These are phyloP conservation scores for Pestalotiopsis fici DNA, from an alignment of 2,329 filamentous ascomycete species.

Conservation along the genomic window DNA sequence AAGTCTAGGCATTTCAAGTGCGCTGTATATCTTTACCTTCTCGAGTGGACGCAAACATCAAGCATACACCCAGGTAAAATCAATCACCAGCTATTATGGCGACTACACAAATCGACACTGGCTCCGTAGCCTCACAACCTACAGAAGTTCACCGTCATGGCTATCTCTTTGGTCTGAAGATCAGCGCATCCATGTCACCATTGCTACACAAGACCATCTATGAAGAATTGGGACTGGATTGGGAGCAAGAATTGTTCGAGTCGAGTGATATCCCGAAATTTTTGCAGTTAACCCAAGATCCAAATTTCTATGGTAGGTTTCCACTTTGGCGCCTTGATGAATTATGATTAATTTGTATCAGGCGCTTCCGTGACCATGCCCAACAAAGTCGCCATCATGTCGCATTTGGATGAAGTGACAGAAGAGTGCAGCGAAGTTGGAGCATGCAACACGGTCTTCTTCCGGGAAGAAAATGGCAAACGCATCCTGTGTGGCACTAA, in stretches of 20 bases:
- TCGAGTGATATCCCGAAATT: constrained; percentile 51
- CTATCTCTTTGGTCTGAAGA: constrained; percentile 59
- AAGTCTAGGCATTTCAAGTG: not conserved
- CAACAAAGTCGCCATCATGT: constrained; percentile 76
- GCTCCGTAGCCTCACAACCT: not conserved
- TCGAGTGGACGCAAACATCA: not conserved
- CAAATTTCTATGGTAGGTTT: constrained; percentile 60
- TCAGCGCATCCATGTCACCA: constrained; percentile 56
- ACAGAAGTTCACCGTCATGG: constrained; percentile 43
- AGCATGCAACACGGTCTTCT: constrained; percentile 79
- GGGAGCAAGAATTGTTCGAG: constrained; percentile 55
- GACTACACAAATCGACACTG: not conserved
- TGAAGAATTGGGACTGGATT: constrained; percentile 47
- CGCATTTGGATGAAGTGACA: constrained; percentile 72
- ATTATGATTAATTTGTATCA: constrained; percentile 19
- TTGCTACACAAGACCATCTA: constrained; percentile 57
- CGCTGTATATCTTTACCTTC: not conserved
- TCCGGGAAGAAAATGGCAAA: constrained; percentile 49
- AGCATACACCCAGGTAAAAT: not conserved
- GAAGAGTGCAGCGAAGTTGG: constrained; percentile 73
- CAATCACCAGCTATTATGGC: not conserved
- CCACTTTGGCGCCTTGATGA: not conserved
- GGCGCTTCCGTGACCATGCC: constrained; percentile 81
- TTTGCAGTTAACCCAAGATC: constrained; percentile 52
- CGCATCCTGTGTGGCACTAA: constrained; percentile 71